Conservation (phyloP, 164 flowering plant species). For the Chimonanthus praecox region DNA sequence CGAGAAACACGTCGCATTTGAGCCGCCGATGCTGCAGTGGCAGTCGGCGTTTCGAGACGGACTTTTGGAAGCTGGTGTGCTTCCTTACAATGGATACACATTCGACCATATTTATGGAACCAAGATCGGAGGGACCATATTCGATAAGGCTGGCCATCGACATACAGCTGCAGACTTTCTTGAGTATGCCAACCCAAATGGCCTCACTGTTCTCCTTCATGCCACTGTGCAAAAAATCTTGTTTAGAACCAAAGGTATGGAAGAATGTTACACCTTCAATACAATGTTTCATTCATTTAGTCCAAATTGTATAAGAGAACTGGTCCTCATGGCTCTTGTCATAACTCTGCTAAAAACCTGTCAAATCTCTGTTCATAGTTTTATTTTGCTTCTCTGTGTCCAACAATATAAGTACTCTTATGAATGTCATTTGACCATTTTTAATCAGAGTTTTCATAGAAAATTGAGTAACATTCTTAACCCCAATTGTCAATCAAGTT, state of each 20-base stretch:
- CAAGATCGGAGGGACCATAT: constrained; percentile 74
- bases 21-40: constrained; percentile 61
- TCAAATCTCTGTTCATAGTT: too few species aligned
- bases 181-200: constrained; percentile 50
- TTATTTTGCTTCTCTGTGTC: too few species aligned
- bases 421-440: too few species aligned
- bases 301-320: too few species aligned
- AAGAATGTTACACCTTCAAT: too few species aligned
- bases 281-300: too few species aligned
- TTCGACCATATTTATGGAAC: constrained; percentile 71
- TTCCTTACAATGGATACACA: constrained; percentile 67
- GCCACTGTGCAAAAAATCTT: constrained; percentile 56
- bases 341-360: too few species aligned
- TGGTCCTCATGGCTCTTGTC: too few species aligned
- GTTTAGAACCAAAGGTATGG: constrained; percentile 37
- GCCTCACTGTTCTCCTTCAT: constrained; percentile 43
- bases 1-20: constrained; percentile 50
- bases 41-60: constrained; percentile 75
- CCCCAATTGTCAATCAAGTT: too few species aligned
- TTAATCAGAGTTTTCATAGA: too few species aligned
- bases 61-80: constrained; percentile 53
- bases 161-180: constrained; percentile 83
- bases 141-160: constrained; percentile 56
- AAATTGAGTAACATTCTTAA: too few species aligned
- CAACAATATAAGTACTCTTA: too few species aligned